Base-by-base conservation (phyloP, 306 rosid species). In the Carpinus fangiana region DNA sequence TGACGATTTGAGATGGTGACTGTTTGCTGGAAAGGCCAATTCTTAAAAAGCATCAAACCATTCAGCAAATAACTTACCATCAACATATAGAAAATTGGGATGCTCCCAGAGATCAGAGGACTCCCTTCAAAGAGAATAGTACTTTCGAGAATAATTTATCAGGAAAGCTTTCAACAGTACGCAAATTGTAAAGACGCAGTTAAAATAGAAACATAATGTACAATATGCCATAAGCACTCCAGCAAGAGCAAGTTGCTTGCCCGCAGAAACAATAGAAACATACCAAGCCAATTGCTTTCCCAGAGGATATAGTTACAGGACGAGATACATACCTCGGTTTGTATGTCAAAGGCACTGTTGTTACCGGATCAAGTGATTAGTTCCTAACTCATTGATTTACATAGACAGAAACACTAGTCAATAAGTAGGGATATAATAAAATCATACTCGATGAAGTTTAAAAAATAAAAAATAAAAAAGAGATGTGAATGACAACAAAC, bases 261-360 rank as follows among this genome's bases (percentile, higher is more conserved):
- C 26, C 26, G 26, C 0, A 23, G 26, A 23, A 23, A 23, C 26
- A 23, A 23, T 50, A 21, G 18, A 46, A 69, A 23, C 85, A 45
- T 82, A 77, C 81, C 81, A 20, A 20, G 55, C 52, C 60, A 46
- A 62, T 16, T 66, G 45, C 47, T 64, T 16, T 5, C 72, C 6
- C 72, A 1, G 18, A 38, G 51, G 18, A 12, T 10, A 11, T n/a
- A 41, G 21, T 18, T 8, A 47, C 26, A 66, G 4, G 13, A 21
- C 47, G 36, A 67, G 23, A 46, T 66, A n/a, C 47, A 46, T 66
- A n/a, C 47, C 70, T 64, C 2, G 64, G 34, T 23, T 23, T 9
- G 31, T 20, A 10, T n/a, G 36, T 59, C 36, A 14, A 41, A 67
- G 26, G 26, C 8, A 18, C 26, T 64, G 31, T 4, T 38, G 13